Conservation (phyloP, 1,284 basidiomycete genomes). For the Stygiomarasmius scandens region DNA sequence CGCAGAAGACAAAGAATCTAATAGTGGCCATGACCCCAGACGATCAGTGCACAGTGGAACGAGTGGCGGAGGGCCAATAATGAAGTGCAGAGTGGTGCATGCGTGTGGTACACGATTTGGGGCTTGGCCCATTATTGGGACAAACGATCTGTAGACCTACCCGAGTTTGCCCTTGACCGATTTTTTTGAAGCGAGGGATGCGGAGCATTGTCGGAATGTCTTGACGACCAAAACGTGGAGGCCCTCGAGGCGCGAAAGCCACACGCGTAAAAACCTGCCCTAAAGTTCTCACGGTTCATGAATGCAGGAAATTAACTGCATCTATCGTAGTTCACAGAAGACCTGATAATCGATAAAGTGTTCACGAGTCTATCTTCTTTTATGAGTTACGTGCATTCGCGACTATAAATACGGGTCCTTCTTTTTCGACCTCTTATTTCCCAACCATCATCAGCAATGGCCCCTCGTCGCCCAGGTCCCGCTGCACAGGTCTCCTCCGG, state of each 20-base stretch:
- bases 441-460: too few relatives aligned
- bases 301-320: too few relatives aligned
- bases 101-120: not conserved
- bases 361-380: too few relatives aligned
- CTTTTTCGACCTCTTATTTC: too few relatives aligned
- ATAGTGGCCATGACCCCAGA: not conserved
- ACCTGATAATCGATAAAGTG: too few relatives aligned
- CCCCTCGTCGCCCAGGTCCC: too few relatives aligned
- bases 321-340: too few relatives aligned
- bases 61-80: not conserved
- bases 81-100: not conserved
- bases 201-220: conserved; percentile 2
- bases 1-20: not conserved
- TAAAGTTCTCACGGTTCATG: too few relatives aligned
- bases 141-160: not conserved
- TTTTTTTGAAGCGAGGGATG: not conserved
- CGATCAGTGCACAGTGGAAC: not conserved
- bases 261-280: not conserved
- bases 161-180: not conserved
- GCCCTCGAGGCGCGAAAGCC: not conserved
- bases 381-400: too few relatives aligned
- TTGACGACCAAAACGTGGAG: not conserved
- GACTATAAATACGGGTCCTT: too few relatives aligned
- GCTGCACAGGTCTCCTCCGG: too few relatives aligned
- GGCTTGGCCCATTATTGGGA: not conserved